Percentiles rank a stretch among this genome's conserved stretches.
These are phyloP conservation scores for Fusarium marasasianum DNA, from an alignment of 2,329 filamentous ascomycete genomes.

Conservation along the genomic window DNA sequence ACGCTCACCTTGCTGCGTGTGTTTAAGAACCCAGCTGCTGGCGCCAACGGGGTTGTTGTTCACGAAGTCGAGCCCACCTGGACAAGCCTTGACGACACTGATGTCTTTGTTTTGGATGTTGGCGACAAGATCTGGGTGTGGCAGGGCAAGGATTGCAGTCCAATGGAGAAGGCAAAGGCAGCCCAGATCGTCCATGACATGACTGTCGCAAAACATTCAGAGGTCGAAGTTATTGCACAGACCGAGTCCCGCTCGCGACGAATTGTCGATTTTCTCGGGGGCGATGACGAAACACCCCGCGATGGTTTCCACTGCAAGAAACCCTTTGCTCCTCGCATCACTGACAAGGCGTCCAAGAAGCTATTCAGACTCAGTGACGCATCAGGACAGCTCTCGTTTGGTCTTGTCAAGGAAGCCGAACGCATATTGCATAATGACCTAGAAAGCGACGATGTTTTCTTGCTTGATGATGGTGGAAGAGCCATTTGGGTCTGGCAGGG, in stretches of 20 bases:
- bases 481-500: constrained; percentile 75
- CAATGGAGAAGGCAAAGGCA: constrained; percentile 75
- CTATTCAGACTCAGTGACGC: constrained; percentile 72
- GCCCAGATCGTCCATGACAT: constrained; percentile 73
- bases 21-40: constrained; percentile 66
- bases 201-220: constrained; percentile 69
- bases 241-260: constrained; percentile 63
- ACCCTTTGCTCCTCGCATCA: constrained; percentile 48
- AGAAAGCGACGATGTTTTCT: constrained; percentile 68
- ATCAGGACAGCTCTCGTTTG: constrained; percentile 65
- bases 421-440: constrained; percentile 59
- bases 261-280: constrained; percentile 66
- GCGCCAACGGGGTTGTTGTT: constrained; percentile 62
- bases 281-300: constrained; percentile 52
- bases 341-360: constrained; percentile 47
- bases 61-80: constrained; percentile 71
- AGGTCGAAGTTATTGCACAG: constrained; percentile 73
- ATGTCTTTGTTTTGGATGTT: constrained; percentile 72
- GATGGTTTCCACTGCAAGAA: constrained; percentile 53
- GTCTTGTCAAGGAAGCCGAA: constrained; percentile 65
- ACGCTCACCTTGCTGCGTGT: constrained; percentile 66
- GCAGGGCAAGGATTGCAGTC: constrained; percentile 72
- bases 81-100: constrained; percentile 69
- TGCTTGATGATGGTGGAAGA: constrained; percentile 66
- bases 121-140: constrained; percentile 74